Evolutionary conservation across 805 yeast species (phyloP).

Genomic region (Cyberlindnera euphorbiae): DNA sequence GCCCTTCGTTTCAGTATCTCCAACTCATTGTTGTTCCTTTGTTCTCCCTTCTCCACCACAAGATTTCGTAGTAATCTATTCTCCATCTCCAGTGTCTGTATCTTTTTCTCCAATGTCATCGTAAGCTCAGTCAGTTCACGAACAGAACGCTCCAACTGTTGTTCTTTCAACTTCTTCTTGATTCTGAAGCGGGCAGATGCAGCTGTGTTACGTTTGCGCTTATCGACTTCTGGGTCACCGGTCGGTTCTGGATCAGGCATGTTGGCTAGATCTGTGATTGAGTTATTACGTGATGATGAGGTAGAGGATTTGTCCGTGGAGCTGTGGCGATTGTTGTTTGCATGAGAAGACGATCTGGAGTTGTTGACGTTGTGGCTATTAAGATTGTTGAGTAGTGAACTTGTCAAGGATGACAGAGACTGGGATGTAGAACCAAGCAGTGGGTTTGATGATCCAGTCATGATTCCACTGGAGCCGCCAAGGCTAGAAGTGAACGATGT

Average conservation of each 20-base stretch:
- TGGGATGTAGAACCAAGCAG: too few species aligned
- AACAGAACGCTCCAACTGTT: constrained; percentile 77
- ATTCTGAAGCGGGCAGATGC: constrained; percentile 92
- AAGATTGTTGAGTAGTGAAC: too few species aligned
- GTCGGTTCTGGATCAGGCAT: constrained; percentile 18
- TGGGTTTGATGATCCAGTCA: too few species aligned
- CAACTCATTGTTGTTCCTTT: constrained; percentile 46
- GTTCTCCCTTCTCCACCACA: constrained; percentile 72
- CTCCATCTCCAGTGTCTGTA: constrained; percentile 89
- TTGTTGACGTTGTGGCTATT: background rate
- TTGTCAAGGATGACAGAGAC: too few species aligned
- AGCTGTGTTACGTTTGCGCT: constrained; percentile 84
- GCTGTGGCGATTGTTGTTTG: too few species aligned
- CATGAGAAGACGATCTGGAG: background rate
- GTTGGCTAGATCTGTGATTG: constrained; percentile 1
- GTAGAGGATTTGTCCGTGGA: background rate
- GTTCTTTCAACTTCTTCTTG: constrained; percentile 88
- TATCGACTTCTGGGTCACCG: constrained; percentile 51
- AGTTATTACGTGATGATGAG: constrained; percentile 2
- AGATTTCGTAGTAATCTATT: constrained; percentile 78
- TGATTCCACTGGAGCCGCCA: too few species aligned
- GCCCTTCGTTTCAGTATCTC: constrained; percentile 49
- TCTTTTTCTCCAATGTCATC: constrained; percentile 58
- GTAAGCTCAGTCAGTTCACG: constrained; percentile 70
- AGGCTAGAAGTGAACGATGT: too few species aligned